Evolutionary conservation across 805 yeast genomes (phyloP).

Genomic region (Metschnikowia peoriensis): DNA sequence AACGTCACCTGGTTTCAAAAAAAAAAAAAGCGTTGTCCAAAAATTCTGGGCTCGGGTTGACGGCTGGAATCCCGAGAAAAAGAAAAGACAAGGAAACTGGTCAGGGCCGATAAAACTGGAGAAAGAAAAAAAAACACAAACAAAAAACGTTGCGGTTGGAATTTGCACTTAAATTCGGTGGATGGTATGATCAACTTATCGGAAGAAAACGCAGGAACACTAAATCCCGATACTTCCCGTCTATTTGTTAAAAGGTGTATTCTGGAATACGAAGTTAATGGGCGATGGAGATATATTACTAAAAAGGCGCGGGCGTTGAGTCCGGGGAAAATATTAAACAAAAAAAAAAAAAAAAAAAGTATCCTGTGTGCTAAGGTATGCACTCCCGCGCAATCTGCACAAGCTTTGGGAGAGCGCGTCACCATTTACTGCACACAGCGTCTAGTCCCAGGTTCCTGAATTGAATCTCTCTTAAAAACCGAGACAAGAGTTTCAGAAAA

Average conservation of each 20-base stretch:
- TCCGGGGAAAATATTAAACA: slow-evolving; percentile 9
- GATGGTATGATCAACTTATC: too few relatives aligned
- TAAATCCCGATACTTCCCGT: background rate
- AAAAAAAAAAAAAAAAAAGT: background rate
- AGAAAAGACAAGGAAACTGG: too few relatives aligned
- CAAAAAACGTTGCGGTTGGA: too few relatives aligned
- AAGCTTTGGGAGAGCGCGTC: background rate
- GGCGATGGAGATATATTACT: slow-evolving; percentile 1
- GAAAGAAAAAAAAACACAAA: background rate
- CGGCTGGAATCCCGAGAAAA: too few relatives aligned
- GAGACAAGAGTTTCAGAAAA: background rate
- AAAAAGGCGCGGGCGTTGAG: slow-evolving; percentile 7
- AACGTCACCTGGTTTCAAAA: too few relatives aligned
- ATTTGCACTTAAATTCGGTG: too few relatives aligned
- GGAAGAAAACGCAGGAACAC: background rate
- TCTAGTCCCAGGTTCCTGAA: background rate
- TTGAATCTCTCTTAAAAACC: background rate
- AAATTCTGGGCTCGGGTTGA: too few relatives aligned
- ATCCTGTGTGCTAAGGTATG: background rate
- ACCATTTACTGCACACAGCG: background rate
- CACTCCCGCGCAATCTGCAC: slow-evolving; percentile 7
- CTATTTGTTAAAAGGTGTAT: background rate
- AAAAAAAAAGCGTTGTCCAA: too few relatives aligned
- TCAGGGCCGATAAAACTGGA: too few relatives aligned
- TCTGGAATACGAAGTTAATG: background rate